phyloP scores from a whole-genome alignment of 2,329 filamentous ascomycete species.

The Juglanconis oblonga region DNA sequence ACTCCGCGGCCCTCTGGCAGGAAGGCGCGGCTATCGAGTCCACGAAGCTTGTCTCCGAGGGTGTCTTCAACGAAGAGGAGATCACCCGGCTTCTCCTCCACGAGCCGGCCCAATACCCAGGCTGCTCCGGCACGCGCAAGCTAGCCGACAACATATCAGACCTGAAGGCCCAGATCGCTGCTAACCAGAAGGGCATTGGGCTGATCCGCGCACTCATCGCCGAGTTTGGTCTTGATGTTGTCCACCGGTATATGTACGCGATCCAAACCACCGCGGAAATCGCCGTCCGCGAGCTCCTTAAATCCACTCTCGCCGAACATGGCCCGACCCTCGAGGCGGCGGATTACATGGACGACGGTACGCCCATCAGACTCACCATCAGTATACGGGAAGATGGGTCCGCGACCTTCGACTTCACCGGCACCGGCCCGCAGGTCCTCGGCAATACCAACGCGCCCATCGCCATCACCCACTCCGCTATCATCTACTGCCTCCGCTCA shows the following conservation, averaged over 20 bases:
- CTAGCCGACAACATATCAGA: slow-evolving; percentile 72
- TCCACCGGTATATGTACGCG: slow-evolving; percentile 74
- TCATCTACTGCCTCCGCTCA: slow-evolving; percentile 35
- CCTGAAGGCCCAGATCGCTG: slow-evolving; percentile 71
- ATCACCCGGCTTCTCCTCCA: slow-evolving; percentile 64
- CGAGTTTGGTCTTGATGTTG: slow-evolving; percentile 69
- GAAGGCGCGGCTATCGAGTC: slow-evolving; percentile 58
- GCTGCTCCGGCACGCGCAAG: slow-evolving; percentile 65
- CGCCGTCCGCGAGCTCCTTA: slow-evolving; percentile 68
- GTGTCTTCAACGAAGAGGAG: slow-evolving; percentile 67
- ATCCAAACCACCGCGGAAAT: slow-evolving; percentile 75
- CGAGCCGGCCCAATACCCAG: slow-evolving; percentile 64
- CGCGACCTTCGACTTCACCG: slow-evolving; percentile 23
- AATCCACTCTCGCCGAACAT: slow-evolving; percentile 56
- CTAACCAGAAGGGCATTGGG: slow-evolving; percentile 72
- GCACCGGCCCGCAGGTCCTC: slow-evolving; percentile 31
- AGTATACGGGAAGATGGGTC: slow-evolving; percentile 26
- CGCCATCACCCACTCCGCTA: slow-evolving; percentile 35
- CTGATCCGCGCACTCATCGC: slow-evolving; percentile 68
- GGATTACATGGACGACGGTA: slow-evolving; percentile 41
- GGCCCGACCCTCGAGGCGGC: slow-evolving; percentile 26
- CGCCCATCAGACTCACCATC: slow-evolving; percentile 31
- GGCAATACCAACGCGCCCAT: slow-evolving; percentile 36
- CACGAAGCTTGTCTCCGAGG: slow-evolving; percentile 63
- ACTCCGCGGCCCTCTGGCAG: slow-evolving; percentile 58